Evolutionary conservation across 108 stramenopile genomes (phyloP).

Genomic region (Nannochloropsis gaditana): DNA sequence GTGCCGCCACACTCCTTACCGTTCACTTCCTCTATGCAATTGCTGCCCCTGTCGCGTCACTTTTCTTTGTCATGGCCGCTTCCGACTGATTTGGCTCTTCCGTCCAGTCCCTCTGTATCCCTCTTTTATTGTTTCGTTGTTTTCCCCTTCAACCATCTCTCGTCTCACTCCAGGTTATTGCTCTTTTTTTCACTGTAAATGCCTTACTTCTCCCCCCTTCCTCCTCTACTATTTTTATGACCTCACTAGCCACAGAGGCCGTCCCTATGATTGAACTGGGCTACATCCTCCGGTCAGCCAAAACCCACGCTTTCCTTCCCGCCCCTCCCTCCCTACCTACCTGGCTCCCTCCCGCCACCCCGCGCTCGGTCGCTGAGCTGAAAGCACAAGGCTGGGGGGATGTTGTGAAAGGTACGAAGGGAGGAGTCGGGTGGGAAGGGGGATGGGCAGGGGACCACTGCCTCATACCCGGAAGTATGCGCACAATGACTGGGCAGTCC

Average conservation of each 20-base stretch:
- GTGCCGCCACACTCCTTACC: neutral
- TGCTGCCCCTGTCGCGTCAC: too few species aligned
- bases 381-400: neutral
- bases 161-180: too few species aligned
- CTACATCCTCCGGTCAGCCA: neutral
- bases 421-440: neutral
- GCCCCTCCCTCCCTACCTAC: constrained; percentile 1
- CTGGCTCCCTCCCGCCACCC: neutral
- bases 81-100: too few species aligned
- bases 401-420: neutral
- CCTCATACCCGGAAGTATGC: too few species aligned
- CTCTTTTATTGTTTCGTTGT: too few species aligned
- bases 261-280: neutral
- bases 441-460: neutral
- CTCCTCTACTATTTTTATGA: neutral
- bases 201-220: neutral
- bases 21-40: too few species aligned
- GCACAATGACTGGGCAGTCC: too few species aligned
- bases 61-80: too few species aligned
- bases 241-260: neutral
- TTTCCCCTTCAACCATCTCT: too few species aligned
- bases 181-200: neutral
- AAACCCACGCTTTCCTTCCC: neutral
- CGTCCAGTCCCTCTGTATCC: too few species aligned
- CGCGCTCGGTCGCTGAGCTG: neutral